Evolutionary conservation across 768 basidiomycete species (phyloP), one percentile per base, ranked within the genome.

Genomic region (Lactarius hengduanensis): DNA sequence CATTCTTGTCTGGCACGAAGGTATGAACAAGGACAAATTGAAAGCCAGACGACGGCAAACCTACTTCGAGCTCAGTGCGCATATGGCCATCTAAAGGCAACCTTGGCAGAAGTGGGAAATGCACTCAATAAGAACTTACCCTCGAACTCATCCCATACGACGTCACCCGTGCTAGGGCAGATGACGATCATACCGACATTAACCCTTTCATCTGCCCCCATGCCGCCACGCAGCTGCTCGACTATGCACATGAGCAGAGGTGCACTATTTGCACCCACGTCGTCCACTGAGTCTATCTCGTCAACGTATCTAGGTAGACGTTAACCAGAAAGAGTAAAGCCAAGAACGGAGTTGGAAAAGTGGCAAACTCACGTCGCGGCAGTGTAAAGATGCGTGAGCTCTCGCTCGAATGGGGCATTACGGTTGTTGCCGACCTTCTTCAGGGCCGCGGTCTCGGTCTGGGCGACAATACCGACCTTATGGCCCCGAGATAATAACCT

Each of bases 121-220:
- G 59, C 36, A 22, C 15, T 36, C 40, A 56, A 47, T 38, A 38
- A 61, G 40, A 47, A 59, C 72, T 61, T 72, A 89, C 92, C 94
- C 61, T 90, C 82, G 72, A 96, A 96, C 63, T 92, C 86, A 72
- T 99, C 96, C 86, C 93, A 98, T 2, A 94, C 78, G 3, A 99
- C 90, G 70, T 97, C 96, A 1, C 96, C 96, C 0, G 94, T 97
- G 57, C 87, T 87, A 0, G 95, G 92, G 64, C 87, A 86, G 18
- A 97, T 86, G 18, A 86, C 84, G 40, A 98, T 81, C 76, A 98
- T 80, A 9, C 88, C 88, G 47, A 98, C 81, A 38, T 63, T 65
- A 2, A 82, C 82, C 30, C 78, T 76, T 61, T 84, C 83, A 63
- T 83, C 81, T 2, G 74, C 68, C 5, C 78, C 77, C 72, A 77